phyloP scores from a whole-genome alignment of 768 basidiomycete species.

The Tulasnella sp. region DNA sequence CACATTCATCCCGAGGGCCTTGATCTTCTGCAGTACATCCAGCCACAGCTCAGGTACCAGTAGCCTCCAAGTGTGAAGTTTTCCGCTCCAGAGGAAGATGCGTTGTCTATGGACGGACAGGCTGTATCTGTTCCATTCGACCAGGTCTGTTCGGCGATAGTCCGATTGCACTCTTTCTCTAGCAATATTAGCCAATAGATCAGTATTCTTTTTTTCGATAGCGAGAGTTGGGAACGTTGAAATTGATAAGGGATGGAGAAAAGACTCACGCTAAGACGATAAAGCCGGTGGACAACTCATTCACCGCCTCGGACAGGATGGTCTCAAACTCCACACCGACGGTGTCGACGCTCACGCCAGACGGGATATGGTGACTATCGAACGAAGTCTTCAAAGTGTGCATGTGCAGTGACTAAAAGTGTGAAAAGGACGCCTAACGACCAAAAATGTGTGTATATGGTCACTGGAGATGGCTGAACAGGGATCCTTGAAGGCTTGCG shows the following conservation, averaged over 20 bases:
- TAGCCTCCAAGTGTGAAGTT: slow-evolving; percentile 73
- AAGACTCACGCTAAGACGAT: slow-evolving; percentile 65
- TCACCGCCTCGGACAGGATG: slow-evolving; percentile 50
- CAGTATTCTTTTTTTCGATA: background rate
- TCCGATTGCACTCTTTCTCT: too few species aligned
- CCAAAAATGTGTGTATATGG: too few species aligned
- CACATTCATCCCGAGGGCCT: slow-evolving; percentile 69
- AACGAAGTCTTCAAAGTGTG: too few species aligned
- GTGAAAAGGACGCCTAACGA: too few species aligned
- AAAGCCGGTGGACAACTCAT: slow-evolving; percentile 58
- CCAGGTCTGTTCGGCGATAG: background rate
- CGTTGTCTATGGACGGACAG: slow-evolving; percentile 57
- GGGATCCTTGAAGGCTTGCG: too few species aligned
- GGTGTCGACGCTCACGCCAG: slow-evolving; percentile 43
- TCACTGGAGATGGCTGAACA: too few species aligned
- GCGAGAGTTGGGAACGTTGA: background rate
- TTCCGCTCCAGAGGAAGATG: slow-evolving; percentile 66
- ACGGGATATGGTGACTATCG: too few species aligned
- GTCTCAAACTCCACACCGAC: slow-evolving; percentile 41
- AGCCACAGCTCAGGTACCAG: slow-evolving; percentile 72
- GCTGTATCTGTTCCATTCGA: slow-evolving; percentile 58
- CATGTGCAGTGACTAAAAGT: too few species aligned
- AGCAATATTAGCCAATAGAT: too few species aligned
- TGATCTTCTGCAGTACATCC: slow-evolving; percentile 70
- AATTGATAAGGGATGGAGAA: too few species aligned